Conservation (phyloP, 495 filamentous ascomycete genomes). For the Hypoxylon perforatum region DNA sequence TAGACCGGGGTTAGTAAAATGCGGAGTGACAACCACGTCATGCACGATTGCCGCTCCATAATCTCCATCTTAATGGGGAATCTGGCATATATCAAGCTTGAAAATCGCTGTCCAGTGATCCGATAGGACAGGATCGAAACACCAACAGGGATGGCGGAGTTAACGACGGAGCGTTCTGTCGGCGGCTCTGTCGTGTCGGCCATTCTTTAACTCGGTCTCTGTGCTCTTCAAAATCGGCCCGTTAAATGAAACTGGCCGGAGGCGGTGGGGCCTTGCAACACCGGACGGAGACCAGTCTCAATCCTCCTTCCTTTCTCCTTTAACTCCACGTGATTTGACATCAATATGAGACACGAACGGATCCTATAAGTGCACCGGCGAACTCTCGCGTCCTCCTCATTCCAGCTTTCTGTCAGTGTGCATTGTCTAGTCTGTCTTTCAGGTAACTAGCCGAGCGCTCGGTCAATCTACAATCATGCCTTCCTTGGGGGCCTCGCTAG, state of each 20-base stretch:
- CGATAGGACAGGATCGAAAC: conserved; percentile 4
- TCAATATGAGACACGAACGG: not conserved
- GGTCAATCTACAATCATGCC: conserved; percentile 30
- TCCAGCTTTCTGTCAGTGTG: not conserved
- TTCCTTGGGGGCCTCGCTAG: conserved; percentile 19
- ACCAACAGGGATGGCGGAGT: conserved; percentile 33
- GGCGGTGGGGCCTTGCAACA: not conserved
- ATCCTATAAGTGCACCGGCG: conserved; percentile 6
- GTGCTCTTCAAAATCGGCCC: conserved; percentile 20
- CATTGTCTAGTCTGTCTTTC: not conserved
- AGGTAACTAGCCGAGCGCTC: not conserved
- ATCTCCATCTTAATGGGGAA: too few species aligned
- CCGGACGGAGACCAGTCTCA: not conserved
- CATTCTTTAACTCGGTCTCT: conserved; percentile 20
- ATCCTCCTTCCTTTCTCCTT: not conserved
- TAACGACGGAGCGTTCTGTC: conserved; percentile 17
- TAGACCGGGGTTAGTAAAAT: not conserved
- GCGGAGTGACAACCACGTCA: conserved; percentile 20
- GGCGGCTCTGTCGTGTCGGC: conserved; percentile 24
- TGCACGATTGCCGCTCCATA: conserved; percentile 4
- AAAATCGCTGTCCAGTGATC: too few species aligned
- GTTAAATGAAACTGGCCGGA: conserved; percentile 24
- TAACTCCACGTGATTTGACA: conserved; percentile 7
- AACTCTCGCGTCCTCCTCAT: not conserved
- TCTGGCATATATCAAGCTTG: too few species aligned